A percentile compares a stretch with the other conserved stretches of the same genome.
Evolutionary conservation across 2,329 filamentous ascomycete species (phyloP).

Genomic region (Grosmannia penicillata): DNA sequence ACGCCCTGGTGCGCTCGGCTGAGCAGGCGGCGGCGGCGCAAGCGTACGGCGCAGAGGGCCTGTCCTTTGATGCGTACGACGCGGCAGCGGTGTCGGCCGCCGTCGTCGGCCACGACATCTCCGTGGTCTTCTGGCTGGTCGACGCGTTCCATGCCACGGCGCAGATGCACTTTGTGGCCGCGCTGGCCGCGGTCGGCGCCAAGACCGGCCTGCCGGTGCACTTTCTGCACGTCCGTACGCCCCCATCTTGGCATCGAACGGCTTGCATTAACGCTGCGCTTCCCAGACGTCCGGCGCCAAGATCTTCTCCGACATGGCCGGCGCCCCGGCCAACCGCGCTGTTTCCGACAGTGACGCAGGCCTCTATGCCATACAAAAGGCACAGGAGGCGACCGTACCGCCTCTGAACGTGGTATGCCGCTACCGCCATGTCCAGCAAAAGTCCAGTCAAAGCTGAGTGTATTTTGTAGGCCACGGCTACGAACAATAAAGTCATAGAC

Average conservation of each 20-base stretch:
- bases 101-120: slow-evolving; percentile 28
- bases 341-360: slow-evolving; percentile 27
- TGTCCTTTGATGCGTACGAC: slow-evolving; percentile 24
- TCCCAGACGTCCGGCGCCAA: slow-evolving; percentile 33
- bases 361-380: slow-evolving; percentile 28
- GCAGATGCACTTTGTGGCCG: slow-evolving; percentile 28
- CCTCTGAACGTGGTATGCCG: background rate
- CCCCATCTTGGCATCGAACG: no score
- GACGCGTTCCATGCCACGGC: slow-evolving; percentile 19
- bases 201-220: slow-evolving; percentile 26
- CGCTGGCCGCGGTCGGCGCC: slow-evolving; percentile 26
- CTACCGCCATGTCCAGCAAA: no score
- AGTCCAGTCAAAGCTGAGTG: no score
- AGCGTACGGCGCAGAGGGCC: slow-evolving; percentile 25
- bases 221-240: slow-evolving; percentile 22
- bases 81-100: slow-evolving; percentile 18
- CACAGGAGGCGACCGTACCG: slow-evolving; percentile 8
- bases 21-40: slow-evolving; percentile 28
- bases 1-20: slow-evolving; percentile 29
- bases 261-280: background rate
- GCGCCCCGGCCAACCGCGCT: slow-evolving; percentile 22
- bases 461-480: slow-evolving; percentile 16
- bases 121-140: slow-evolving; percentile 31
- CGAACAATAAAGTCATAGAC: slow-evolving; percentile 29
- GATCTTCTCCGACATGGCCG: slow-evolving; percentile 31